These are phyloP conservation scores for Septoria linicola DNA, from an alignment of 2,329 filamentous ascomycete species.

Conservation along the genomic window DNA sequence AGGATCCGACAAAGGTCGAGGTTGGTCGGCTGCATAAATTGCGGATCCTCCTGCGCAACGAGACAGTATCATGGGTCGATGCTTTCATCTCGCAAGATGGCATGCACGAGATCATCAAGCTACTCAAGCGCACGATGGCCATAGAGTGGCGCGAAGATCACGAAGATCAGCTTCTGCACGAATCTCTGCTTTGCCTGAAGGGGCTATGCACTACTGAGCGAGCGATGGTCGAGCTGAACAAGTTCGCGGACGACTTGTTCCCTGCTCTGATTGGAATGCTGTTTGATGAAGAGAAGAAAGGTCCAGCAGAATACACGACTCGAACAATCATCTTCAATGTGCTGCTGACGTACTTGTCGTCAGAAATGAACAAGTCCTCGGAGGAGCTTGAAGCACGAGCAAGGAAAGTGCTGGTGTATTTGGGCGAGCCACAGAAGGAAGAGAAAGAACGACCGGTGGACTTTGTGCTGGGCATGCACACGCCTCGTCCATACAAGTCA, in stretches of 20 bases:
- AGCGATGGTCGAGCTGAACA: constrained; percentile 76
- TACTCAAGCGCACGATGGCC: constrained; percentile 88
- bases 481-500: constrained; percentile 81
- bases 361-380: constrained; percentile 49
- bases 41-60: constrained; percentile 82
- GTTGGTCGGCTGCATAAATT: constrained; percentile 96
- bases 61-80: constrained; percentile 94
- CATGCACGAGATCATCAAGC: constrained; percentile 83
- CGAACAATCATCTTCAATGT: constrained; percentile 86
- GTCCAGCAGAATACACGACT: constrained; percentile 93
- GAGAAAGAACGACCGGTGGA: constrained; percentile 74
- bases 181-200: constrained; percentile 89
- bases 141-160: constrained; percentile 98
- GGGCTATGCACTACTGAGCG: constrained; percentile 88
- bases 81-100: constrained; percentile 84
- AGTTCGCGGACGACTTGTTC: constrained; percentile 78
- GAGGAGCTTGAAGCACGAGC: constrained; percentile 60
- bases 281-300: constrained; percentile 97
- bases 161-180: constrained; percentile 88
- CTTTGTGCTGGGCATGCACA: constrained; percentile 88
- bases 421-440: constrained; percentile 76
- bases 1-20: constrained; percentile 79
- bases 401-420: constrained; percentile 70
- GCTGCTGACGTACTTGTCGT: constrained; percentile 82
- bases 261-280: constrained; percentile 83